phyloP scores from a whole-genome alignment of 768 basidiomycete genomes.

The Xerocomus brunneocitrinus region DNA sequence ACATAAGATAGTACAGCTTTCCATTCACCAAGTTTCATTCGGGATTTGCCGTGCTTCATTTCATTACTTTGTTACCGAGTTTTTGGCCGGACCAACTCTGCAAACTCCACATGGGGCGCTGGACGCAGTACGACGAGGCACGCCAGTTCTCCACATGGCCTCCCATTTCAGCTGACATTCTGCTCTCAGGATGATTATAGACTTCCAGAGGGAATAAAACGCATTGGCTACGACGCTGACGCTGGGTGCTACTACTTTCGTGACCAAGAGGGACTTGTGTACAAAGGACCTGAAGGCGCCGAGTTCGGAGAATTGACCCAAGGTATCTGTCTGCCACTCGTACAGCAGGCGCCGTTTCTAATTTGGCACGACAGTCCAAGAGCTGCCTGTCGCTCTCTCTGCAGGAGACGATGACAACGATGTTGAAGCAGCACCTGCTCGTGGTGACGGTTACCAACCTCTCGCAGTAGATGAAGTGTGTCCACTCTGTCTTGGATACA shows the following conservation, averaged over 20 bases:
- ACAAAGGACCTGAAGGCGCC: slow-evolving; percentile 58
- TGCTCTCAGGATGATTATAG: slow-evolving; percentile 44
- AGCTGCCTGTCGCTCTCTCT: slow-evolving; percentile 26
- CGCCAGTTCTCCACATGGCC: background rate
- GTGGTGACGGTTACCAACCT: slow-evolving; percentile 54
- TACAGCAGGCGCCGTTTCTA: background rate
- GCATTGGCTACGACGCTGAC: slow-evolving; percentile 77
- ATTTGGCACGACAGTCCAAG: slow-evolving; percentile 22
- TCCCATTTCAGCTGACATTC: background rate
- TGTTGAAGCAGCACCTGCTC: slow-evolving; percentile 52
- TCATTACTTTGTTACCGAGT: background rate
- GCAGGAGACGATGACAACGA: slow-evolving; percentile 36
- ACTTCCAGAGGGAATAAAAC: slow-evolving; percentile 50
- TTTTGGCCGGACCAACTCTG: slow-evolving; percentile 20
- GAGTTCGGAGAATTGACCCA: slow-evolving; percentile 50
- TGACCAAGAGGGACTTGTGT: slow-evolving; percentile 47
- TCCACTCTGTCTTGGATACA: background rate
- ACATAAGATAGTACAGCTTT: background rate
- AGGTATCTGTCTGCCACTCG: slow-evolving; percentile 28
- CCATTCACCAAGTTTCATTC: slow-evolving; percentile 1
- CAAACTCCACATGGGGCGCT: slow-evolving; percentile 30
- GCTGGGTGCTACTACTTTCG: slow-evolving; percentile 61
- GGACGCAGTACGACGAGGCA: slow-evolving; percentile 36
- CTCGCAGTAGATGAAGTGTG: slow-evolving; percentile 48
- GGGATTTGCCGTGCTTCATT: slow-evolving; percentile 19